Conservation (phyloP, 805 yeast genomes). For the Kodamaea leandrae region DNA sequence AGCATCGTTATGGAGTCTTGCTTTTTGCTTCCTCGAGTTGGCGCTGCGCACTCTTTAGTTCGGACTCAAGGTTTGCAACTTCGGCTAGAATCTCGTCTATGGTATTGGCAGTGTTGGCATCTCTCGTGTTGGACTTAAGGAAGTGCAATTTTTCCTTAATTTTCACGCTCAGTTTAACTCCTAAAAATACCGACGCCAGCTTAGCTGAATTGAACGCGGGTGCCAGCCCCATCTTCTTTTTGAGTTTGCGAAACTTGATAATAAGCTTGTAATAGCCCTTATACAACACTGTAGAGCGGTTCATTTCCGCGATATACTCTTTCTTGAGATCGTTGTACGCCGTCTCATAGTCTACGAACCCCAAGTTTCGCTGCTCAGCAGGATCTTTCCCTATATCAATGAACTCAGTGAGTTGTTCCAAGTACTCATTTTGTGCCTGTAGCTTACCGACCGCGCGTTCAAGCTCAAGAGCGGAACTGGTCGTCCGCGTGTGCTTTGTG, state of each 20-base stretch:
- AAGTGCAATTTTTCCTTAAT: conserved; percentile 4
- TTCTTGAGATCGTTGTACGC: conserved; percentile 23
- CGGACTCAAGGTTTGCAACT: not conserved
- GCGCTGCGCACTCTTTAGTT: not conserved
- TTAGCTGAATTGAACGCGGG: not conserved
- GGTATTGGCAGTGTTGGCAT: not conserved
- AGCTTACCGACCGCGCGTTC: conserved; percentile 10
- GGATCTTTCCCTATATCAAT: conserved; percentile 16
- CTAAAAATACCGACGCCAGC: not conserved
- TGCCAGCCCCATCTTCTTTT: not conserved
- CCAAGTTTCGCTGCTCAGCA: conserved; percentile 10
- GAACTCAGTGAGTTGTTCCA: conserved; percentile 22
- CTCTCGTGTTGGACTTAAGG: not conserved
- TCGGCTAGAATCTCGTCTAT: conserved; percentile 6
- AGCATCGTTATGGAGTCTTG: too few relatives aligned
- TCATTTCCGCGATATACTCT: conserved; percentile 29
- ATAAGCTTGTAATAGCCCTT: conserved; percentile 30
- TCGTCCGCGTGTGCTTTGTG: not conserved
- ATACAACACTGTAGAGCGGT: conserved; percentile 26
- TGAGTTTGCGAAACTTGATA: conserved; percentile 23
- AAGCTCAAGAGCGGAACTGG: not conserved
- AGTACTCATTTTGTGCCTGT: conserved; percentile 17
- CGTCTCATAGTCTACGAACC: conserved; percentile 1
- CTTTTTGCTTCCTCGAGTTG: not conserved
- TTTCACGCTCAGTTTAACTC: not conserved